These are phyloP conservation scores for Fagopyrum tataricum DNA, from an alignment of 148 eudicot genomes.

Conservation along the genomic window DNA sequence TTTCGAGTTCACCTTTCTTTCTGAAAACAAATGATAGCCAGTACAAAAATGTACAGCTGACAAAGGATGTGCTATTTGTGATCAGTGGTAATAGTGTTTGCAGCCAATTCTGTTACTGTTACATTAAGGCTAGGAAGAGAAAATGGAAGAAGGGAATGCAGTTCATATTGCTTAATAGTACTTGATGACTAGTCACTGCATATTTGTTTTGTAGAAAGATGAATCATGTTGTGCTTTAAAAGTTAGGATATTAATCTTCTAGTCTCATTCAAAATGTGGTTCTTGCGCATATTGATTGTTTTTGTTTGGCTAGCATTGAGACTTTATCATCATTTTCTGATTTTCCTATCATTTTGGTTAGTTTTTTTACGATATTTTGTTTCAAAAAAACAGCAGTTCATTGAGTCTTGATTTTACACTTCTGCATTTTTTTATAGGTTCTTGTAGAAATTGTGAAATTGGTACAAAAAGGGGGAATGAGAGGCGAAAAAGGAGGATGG, in stretches of 20 bases:
- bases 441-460: constrained; percentile 66
- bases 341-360: not conserved
- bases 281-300: not conserved
- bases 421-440: constrained; percentile 28
- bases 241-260: not conserved
- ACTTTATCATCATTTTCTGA: not conserved
- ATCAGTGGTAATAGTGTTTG: no score
- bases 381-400: not conserved
- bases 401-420: not conserved
- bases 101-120: no score
- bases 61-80: no score
- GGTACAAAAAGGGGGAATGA: constrained; percentile 64
- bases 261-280: not conserved
- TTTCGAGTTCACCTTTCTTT: no score
- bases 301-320: not conserved
- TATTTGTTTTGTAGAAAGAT: not conserved
- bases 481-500: constrained; percentile 78
- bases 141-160: not conserved
- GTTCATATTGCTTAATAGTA: not conserved
- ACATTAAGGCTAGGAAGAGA: not conserved
- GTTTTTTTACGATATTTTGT: not conserved
- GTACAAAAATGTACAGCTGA: no score
- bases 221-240: not conserved
- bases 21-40: no score
- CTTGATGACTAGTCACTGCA: not conserved